phyloP scores from a whole-genome alignment of 2,329 filamentous ascomycete genomes.

The Paecilomyces fulvus region DNA sequence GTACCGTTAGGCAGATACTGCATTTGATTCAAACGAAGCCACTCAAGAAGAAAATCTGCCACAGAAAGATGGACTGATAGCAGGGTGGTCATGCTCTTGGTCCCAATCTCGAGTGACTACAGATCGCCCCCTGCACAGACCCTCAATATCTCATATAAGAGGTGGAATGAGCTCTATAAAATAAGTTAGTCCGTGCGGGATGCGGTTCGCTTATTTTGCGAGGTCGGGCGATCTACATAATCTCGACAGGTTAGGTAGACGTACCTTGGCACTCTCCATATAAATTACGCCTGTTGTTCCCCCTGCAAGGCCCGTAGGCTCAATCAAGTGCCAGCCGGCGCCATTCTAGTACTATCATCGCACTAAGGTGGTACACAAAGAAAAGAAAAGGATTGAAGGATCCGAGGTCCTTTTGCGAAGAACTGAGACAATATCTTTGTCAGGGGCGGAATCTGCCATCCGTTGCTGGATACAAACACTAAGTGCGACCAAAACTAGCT shows the following conservation, averaged over 20 bases:
- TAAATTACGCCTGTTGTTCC: neutral
- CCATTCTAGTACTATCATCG: neutral
- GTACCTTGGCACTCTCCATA: neutral
- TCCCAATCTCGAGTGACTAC: neutral
- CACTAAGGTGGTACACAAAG: neutral
- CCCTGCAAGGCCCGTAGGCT: neutral
- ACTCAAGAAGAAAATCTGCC: conserved; percentile 5
- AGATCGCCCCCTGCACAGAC: too few species aligned
- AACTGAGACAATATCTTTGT: neutral
- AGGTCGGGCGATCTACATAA: too few species aligned
- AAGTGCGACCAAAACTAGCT: neutral
- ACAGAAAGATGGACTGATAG: neutral
- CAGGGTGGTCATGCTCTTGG: neutral
- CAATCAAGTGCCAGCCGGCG: neutral
- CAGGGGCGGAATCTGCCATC: neutral
- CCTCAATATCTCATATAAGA: too few species aligned
- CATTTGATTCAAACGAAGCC: conserved; percentile 5
- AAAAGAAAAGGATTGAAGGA: neutral
- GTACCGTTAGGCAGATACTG: conserved; percentile 10
- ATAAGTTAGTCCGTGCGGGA: too few species aligned
- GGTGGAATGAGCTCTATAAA: too few species aligned
- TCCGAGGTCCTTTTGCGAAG: neutral
- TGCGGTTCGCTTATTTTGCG: too few species aligned
- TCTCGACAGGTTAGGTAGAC: neutral
- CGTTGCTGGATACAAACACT: neutral